A percentile compares a stretch with the other conserved stretches of the same genome.
Evolutionary conservation across 495 filamentous ascomycete species (phyloP).

Genomic region (Endocarpon pusillum): DNA sequence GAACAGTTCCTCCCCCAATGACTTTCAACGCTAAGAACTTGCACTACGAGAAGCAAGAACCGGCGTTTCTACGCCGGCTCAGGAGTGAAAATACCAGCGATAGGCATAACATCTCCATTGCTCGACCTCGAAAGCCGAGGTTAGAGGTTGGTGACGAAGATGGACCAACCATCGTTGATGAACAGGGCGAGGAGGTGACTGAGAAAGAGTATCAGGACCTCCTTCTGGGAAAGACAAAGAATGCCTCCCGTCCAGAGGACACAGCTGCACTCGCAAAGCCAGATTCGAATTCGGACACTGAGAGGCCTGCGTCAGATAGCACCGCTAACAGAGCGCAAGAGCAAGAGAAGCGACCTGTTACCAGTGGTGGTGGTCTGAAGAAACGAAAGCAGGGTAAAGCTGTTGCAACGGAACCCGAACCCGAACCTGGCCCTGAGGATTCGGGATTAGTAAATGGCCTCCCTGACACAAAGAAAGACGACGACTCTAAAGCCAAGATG

Average conservation of each 20-base stretch:
- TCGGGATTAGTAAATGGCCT: too few relatives aligned
- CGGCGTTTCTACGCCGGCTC: slow-evolving; percentile 30
- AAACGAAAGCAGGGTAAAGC: slow-evolving; percentile 6
- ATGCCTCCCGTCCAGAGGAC: too few relatives aligned
- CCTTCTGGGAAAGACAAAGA: slow-evolving; percentile 12
- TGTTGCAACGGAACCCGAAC: slow-evolving; percentile 4
- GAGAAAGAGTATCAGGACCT: slow-evolving; percentile 31
- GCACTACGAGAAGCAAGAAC: slow-evolving; percentile 30
- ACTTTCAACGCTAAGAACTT: slow-evolving; percentile 30
- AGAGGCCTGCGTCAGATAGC: neutral
- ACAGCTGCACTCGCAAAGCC: neutral
- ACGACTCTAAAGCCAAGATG: slow-evolving; percentile 1
- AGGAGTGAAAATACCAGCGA: slow-evolving; percentile 23
- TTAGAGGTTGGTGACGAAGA: slow-evolving; percentile 26
- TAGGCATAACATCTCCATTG: slow-evolving; percentile 24
- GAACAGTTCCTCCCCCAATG: slow-evolving; percentile 14
- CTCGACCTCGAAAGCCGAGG: slow-evolving; percentile 23
- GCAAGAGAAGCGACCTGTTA: neutral
- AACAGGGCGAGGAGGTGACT: slow-evolving; percentile 29
- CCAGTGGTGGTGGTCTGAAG: slow-evolving; percentile 2
- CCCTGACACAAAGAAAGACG: neutral
- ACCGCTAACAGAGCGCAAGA: neutral
- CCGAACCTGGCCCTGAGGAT: too few relatives aligned
- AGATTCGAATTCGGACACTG: neutral
- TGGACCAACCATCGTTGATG: slow-evolving; percentile 31